Evolutionary conservation across 2,329 filamentous ascomycete species (phyloP).

Genomic region (Xylaria sp.): DNA sequence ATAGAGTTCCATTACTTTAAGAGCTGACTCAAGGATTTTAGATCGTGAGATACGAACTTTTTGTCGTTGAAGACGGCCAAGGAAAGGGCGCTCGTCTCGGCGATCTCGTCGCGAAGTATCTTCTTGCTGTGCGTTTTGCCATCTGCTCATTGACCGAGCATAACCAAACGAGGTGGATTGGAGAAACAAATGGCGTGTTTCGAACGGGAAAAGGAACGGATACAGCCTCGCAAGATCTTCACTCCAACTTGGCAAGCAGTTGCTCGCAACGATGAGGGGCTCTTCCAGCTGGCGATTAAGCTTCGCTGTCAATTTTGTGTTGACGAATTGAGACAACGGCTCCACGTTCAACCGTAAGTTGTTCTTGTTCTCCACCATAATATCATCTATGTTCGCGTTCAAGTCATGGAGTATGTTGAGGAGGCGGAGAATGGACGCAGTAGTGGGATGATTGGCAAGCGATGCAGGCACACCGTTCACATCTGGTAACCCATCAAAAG

Average conservation of each 20-base stretch:
- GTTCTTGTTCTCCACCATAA: conserved; percentile 81
- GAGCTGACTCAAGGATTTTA: conserved; percentile 94
- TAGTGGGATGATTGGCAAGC: conserved; percentile 83
- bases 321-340: conserved; percentile 93
- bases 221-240: conserved; percentile 94
- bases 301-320: conserved; percentile 97
- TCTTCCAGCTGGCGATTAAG: conserved; percentile 97
- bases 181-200: conserved; percentile 94
- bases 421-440: conserved; percentile 86
- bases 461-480: conserved; percentile 77
- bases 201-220: conserved; percentile 97
- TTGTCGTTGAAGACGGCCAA: conserved; percentile 91
- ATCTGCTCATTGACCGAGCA: conserved; percentile 94
- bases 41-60: conserved; percentile 96
- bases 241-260: conserved; percentile 94
- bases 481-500: conserved; percentile 61
- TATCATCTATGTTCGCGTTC: conserved; percentile 93
- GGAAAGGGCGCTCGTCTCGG: conserved; percentile 89
- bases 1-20: conserved; percentile 99
- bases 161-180: conserved; percentile 99
- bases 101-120: conserved; percentile 85
- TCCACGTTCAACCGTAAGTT: conserved; percentile 79
- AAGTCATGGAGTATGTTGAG: conserved; percentile 92
- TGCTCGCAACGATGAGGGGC: conserved; percentile 95
- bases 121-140: conserved; percentile 89